Evolutionary conservation across 2,329 filamentous ascomycete genomes (phyloP), one percentile per base, ranked within the genome.

Genomic region (Alternaria ethzedia): DNA sequence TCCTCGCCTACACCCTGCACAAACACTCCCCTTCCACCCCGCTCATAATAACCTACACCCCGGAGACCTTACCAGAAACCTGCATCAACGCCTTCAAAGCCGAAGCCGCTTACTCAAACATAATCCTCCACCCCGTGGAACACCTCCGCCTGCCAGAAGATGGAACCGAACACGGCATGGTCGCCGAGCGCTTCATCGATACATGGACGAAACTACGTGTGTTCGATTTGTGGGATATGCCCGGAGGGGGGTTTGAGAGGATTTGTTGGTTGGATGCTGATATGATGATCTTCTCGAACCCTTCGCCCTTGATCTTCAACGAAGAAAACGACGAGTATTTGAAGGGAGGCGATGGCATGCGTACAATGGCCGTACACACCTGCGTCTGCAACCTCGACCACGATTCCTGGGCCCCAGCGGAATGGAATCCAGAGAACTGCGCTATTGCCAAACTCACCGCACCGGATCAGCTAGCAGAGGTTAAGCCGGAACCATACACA

Each of bases 151-250:
- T 83, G 21, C 73, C 78, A 0, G 68, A 70, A 17, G 65, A 70
- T 61, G 69, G 69, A 13, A 69, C 69, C 1, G 66, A 68, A 23
- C 71, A 79, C 54, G 78, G 80, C 44, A 78, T 81, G 61, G 84
- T 87, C 30, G 84, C 85, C 1, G 81, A 85, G 61, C 81, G 85
- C 21, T 86, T 86, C 73, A 79, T 79, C 60, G 85, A 87, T 66
- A 87, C 85, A 4, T 86, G 84, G 82, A 86, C 85, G 3, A 86
- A 87, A 68, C 78, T 87, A 4, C 82, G 83, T n/a, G 84, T 86
- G 21, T 86, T 87, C 68, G 81, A 85, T 59, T 63, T 84, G 64
- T 74, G 66, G 74, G 71, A 58, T 36, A 69, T 62, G 15, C 32
- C 51, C 0, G 72, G 52, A 9, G 50, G 41, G 23, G 32, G 43